Base-by-base conservation (phyloP, 2,329 filamentous ascomycete species). In the Apiospora marii region DNA sequence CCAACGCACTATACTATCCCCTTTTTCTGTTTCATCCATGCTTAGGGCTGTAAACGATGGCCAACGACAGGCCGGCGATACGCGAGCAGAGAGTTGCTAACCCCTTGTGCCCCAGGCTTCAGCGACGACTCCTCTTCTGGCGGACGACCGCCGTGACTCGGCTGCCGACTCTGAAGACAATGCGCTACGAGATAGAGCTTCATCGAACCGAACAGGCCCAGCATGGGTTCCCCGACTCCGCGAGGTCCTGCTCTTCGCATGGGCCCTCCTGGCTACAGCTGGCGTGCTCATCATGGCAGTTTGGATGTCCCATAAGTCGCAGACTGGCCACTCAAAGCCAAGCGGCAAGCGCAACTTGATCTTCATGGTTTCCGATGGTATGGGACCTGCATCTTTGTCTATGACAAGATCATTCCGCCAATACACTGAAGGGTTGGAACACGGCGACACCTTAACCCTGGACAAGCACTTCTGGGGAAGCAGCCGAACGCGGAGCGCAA, bases 341-440 rank as follows among this genome's bases (percentile, higher is more conserved):
- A 72, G 83, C 78, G 90, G 91, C 70, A 99, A 98, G 87, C 90
- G 94, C 71, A 99, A 98, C 83, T 87, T 99, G 70, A 92, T 99
- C 78, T 98, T 99, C 86, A 99, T 99, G 96, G 96, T 99, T 49
- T 98, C 94, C 0, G 96, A 99, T 82, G 96, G 96, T 79, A 99
- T 99, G 96, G 96, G 96, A 0, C 96, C 96, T 10, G 94, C 96
- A 12, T 96, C 94, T 77, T 87, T 99, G 71, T 93, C 93, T 37
- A 83, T 99, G 81, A 98, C 96, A 8, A 89, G 96, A 72, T 93
- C 92, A 80, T 99, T 93, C 85, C 91, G 93, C 76, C 96, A 99
- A 82, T 89, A 92, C 77, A 87, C 92, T 71, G 88, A 93, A 51
- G 90, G 88, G 6, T 87, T 97, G n/a, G 92, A 94, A 0, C 89